Conservation (phyloP, 352 stramenopile species). For the Pythium volutum region DNA sequence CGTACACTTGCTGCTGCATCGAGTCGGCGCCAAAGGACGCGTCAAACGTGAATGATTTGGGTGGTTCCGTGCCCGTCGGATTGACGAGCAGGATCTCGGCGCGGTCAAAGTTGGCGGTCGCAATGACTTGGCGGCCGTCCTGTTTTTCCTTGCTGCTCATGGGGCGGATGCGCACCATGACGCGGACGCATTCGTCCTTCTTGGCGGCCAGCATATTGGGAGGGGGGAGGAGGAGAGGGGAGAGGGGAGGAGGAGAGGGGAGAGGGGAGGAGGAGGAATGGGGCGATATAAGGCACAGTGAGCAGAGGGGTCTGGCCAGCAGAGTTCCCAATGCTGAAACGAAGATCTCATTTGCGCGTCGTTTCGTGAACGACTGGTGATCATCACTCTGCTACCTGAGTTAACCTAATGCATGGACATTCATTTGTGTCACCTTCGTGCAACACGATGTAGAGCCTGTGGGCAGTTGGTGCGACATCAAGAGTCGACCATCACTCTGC, state of each 20-base stretch:
- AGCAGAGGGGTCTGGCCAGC: neutral
- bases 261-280: neutral
- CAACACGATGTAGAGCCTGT: neutral
- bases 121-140: slow-evolving; percentile 82
- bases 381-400: neutral
- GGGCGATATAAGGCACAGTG: neutral
- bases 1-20: slow-evolving; percentile 94
- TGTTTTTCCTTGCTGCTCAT: slow-evolving; percentile 94
- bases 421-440: slow-evolving; percentile 8
- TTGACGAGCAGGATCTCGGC: slow-evolving; percentile 90
- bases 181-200: slow-evolving; percentile 92
- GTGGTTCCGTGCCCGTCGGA: slow-evolving; percentile 71
- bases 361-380: neutral
- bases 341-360: neutral
- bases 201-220: slow-evolving; percentile 32
- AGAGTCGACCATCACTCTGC: slow-evolving; percentile 18
- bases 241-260: neutral
- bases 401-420: neutral
- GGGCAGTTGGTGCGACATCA: slow-evolving; percentile 15
- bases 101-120: slow-evolving; percentile 87
- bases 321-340: neutral
- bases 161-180: slow-evolving; percentile 95
- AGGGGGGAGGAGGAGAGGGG: neutral
- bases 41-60: slow-evolving; percentile 98
- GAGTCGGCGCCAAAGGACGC: slow-evolving; percentile 93